Evolutionary conservation across 2,329 filamentous ascomycete species (phyloP), one percentile per base, ranked within the genome.

Genomic region (Fusarium lateritium): DNA sequence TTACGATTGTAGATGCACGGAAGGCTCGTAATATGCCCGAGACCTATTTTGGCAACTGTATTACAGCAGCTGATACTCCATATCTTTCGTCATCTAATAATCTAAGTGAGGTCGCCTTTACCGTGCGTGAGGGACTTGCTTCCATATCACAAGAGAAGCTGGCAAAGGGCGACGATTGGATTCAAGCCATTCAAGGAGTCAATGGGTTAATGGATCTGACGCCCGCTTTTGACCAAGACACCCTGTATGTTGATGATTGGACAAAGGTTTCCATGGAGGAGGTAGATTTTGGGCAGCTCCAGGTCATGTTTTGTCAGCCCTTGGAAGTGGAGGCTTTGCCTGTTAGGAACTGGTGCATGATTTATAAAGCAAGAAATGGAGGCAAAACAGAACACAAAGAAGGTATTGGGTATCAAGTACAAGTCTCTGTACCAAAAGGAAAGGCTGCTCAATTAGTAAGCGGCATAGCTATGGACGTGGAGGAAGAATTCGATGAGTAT

Each of bases 151-250:
- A 15, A 2, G 51, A 54, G 15, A 36, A 34, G 7, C 3, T 54
- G 8, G 51, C 9, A 2, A 36, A 45, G 3, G 28, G 51, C 7
- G 8, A 54, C 15, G 21, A 45, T 5, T 53, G 39, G 50, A 45
- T 45, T 24, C 28, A 54, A 13, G 11, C 39, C 2, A 21, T 54
- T 7, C 28, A 45, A 54, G 3, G 19, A 45, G 13, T 45, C 5
- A 54, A 45, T 14, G 51, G 39, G n/a, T 34, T 45, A 11, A 54
- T 45, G 51, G 51, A 54, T 19, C 14, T 54, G 15, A 15, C 51
- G 3, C 39, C 39, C 7, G 13, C 39, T 22, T 54, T 45, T 36
- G 39, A 45, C 7, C 6, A 15, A 1, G 51, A 54, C 15, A 54
- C 39, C 24, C 19, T 54, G 26, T 54, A 54, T 26, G 21, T 36